Evolutionary conservation across 192 early-diverging fungal genomes (phyloP), one percentile per base, ranked within the genome.

Genomic region (Lobosporangium transversale): DNA sequence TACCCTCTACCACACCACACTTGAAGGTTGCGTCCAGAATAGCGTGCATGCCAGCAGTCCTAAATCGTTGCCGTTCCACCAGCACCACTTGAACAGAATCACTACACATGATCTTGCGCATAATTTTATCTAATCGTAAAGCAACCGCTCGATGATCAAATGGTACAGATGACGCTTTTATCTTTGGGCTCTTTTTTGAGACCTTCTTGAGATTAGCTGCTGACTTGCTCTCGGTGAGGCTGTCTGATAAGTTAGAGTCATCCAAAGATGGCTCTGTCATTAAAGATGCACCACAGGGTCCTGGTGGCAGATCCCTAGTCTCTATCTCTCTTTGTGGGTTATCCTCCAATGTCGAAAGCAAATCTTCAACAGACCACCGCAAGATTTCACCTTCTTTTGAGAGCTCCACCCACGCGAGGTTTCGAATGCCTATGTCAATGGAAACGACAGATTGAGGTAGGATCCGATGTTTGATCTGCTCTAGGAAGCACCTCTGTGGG

Each of bases 391-490:
- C 45, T 11, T 82, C 60, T 15, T 21, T 62, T 8, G 75, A 59
- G 12, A 86, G 21, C 31, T 82, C 70, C 4, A 80, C 81, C 76
- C 81, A 83, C 1, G 85, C 85, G 0, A 86, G 58, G 54, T 86
- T 86, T 20, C 85, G 82, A 44, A 84, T 81, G 0, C 85, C 85
- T 17, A 86, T 50, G 53, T 86, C 85, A 50, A 86, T 66, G 1
- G 85, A 86, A 20, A 86, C 40, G 0, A 86, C 73, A 0, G 78
- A 79, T 17, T 43, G 40, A 10, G 69, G 69, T 0, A 81, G 31
- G 4, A 56, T 43, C 21, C 20, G 65, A 11, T 45, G 12, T 29
- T 61, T 53, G 43, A 75, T 55, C 45, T 43, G 53, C 11, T 49
- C 53, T 7, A 69, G 17, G 0, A 29, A 31, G 14, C 3, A 27